Evolutionary conservation across 345 rosid genomes (phyloP).

Genomic region (Rhizophora mangle): DNA sequence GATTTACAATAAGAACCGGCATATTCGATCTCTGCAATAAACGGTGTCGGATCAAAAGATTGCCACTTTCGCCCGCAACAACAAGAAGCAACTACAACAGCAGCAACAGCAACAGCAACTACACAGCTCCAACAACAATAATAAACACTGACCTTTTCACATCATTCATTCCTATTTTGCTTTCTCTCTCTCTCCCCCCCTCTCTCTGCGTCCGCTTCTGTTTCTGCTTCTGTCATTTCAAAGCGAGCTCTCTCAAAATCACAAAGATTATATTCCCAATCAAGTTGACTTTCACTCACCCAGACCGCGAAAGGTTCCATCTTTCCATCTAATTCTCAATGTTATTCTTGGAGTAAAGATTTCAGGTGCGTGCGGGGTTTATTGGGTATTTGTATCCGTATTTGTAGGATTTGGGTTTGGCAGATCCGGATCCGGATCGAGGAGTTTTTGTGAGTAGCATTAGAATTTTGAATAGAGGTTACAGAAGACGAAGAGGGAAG

Average conservation of each 20-base stretch:
- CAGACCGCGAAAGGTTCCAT: too few species aligned
- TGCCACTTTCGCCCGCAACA: too few species aligned
- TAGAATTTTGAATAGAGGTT: not conserved
- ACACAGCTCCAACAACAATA: too few species aligned
- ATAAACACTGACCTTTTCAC: not conserved
- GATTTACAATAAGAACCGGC: too few species aligned
- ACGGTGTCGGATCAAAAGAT: constrained; percentile 12
- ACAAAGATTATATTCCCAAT: too few species aligned
- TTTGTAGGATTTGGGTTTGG: constrained; percentile 14
- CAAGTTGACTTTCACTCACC: too few species aligned
- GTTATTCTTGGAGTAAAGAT: too few species aligned
- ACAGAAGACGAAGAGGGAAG: not conserved
- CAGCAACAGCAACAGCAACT: too few species aligned
- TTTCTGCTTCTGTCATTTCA: not conserved
- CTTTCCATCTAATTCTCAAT: too few species aligned
- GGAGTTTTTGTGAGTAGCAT: constrained; percentile 7
- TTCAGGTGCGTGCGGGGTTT: too few species aligned
- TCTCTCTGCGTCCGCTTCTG: not conserved
- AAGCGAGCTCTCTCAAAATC: too few species aligned
- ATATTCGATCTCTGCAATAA: not conserved
- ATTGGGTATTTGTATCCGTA: not conserved
- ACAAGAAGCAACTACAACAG: too few species aligned
- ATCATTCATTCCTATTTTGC: not conserved
- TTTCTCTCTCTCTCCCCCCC: not conserved
- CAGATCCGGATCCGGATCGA: constrained; percentile 50